Conservation (phyloP, 163 green algal species). For the Volvox carteri region DNA sequence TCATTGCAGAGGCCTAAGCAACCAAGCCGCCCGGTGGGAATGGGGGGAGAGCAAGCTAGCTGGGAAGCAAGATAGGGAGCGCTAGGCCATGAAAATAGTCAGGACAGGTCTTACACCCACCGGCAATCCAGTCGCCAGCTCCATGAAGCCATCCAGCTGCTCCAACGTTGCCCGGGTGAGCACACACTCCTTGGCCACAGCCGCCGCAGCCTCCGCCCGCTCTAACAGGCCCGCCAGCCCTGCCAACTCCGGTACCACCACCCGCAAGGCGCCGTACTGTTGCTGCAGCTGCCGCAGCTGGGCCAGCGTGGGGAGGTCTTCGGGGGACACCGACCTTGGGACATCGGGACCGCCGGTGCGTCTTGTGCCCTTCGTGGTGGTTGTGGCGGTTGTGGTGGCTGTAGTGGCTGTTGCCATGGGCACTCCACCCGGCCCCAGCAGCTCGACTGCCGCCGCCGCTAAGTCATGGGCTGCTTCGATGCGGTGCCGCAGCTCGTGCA, state of each 20-base stretch:
- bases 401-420: not conserved
- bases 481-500: not conserved
- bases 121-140: not conserved
- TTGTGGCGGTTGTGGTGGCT: not conserved
- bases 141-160: not conserved
- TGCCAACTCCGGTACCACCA: conserved; percentile 27
- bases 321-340: not conserved
- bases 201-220: conserved; percentile 6
- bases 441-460: not conserved
- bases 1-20: no score
- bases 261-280: not conserved
- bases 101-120: no score
- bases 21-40: no score
- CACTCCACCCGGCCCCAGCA: not conserved
- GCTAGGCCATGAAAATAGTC: no score
- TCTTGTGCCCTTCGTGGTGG: not conserved
- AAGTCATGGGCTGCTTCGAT: not conserved
- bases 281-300: conserved; percentile 43
- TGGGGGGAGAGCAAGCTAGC: no score
- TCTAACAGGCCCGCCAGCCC: conserved; percentile 13
- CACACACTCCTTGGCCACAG: conserved; percentile 11
- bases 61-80: no score
- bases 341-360: not conserved
- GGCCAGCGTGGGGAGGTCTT: conserved; percentile 18
- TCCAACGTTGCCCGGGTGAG: not conserved